Percentiles rank a stretch among this genome's conserved stretches.
phyloP scores from a whole-genome alignment of 2,329 filamentous ascomycete species.

The Emydomyces testavorans region DNA sequence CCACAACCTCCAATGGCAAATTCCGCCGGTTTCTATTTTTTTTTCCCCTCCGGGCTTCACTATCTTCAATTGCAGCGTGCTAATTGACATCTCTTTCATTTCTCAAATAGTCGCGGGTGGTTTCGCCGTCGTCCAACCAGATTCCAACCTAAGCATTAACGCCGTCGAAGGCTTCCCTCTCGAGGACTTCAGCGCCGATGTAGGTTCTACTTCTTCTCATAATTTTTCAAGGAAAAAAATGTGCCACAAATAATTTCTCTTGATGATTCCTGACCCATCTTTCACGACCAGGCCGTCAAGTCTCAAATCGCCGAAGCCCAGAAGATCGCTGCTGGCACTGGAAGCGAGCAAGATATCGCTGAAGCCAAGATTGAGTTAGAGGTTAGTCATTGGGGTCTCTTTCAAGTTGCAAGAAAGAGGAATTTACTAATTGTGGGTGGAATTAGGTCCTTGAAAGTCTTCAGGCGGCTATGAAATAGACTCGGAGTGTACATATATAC shows the following conservation, averaged over 20 bases:
- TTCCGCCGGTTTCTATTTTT: background rate
- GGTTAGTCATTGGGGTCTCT: slow-evolving; percentile 44
- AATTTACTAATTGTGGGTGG: slow-evolving; percentile 12
- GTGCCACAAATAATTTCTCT: too few relatives aligned
- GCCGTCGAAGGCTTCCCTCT: slow-evolving; percentile 89
- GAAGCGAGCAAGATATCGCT: slow-evolving; percentile 93
- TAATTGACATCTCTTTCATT: background rate
- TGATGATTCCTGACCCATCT: too few relatives aligned
- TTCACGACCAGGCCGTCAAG: slow-evolving; percentile 60
- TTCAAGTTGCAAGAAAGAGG: background rate
- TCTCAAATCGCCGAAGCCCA: slow-evolving; percentile 88
- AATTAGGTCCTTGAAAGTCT: slow-evolving; percentile 40
- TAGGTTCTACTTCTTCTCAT: slow-evolving; percentile 24
- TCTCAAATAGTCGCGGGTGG: slow-evolving; percentile 86
- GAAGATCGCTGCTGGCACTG: slow-evolving; percentile 81
- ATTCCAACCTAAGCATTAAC: slow-evolving; percentile 94
- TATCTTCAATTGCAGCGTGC: background rate
- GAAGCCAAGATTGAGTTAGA: slow-evolving; percentile 99
- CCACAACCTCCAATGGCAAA: background rate
- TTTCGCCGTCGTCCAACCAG: slow-evolving; percentile 92
- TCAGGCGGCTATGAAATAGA: slow-evolving; percentile 40
- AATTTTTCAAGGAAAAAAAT: background rate
- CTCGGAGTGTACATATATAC: slow-evolving; percentile 32
- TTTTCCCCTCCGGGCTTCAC: too few relatives aligned
- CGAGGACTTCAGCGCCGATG: slow-evolving; percentile 89